These are phyloP conservation scores for Solanum ahanhuiri DNA, from an alignment of 257 asterid genomes.

Conservation along the genomic window DNA sequence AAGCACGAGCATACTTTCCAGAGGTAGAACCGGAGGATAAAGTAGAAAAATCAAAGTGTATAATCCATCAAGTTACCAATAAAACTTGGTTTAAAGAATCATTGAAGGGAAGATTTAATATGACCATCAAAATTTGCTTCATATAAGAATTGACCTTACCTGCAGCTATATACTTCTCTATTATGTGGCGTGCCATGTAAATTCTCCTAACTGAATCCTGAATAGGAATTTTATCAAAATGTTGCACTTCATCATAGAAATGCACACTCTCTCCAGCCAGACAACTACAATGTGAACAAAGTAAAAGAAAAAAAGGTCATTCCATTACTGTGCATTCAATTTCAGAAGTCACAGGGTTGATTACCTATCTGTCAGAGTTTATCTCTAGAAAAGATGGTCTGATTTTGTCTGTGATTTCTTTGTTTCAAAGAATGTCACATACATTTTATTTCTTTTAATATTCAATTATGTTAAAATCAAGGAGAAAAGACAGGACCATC, in stretches of 20 bases:
- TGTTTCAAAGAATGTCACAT: not conserved
- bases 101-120: not conserved
- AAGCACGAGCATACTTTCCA: not conserved
- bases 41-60: not conserved
- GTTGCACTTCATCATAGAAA: conserved; percentile 75
- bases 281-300: conserved; percentile 31
- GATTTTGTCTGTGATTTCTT: not conserved
- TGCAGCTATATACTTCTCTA: conserved; percentile 53
- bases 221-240: conserved; percentile 52
- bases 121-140: not conserved
- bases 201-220: conserved; percentile 63
- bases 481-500: not conserved
- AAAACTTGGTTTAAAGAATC: not conserved
- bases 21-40: not conserved
- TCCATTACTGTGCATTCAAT: not conserved
- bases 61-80: not conserved
- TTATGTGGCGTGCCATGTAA: conserved; percentile 86
- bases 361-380: not conserved
- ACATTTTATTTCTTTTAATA: not conserved
- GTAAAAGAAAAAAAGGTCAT: not conserved
- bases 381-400: not conserved
- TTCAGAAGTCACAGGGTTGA: not conserved
- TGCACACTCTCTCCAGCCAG: conserved; percentile 89
- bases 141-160: conserved; percentile 24
- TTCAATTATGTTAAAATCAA: not conserved